Conservation (phyloP, 306 rosid species). For the Rubus parviflorus region DNA sequence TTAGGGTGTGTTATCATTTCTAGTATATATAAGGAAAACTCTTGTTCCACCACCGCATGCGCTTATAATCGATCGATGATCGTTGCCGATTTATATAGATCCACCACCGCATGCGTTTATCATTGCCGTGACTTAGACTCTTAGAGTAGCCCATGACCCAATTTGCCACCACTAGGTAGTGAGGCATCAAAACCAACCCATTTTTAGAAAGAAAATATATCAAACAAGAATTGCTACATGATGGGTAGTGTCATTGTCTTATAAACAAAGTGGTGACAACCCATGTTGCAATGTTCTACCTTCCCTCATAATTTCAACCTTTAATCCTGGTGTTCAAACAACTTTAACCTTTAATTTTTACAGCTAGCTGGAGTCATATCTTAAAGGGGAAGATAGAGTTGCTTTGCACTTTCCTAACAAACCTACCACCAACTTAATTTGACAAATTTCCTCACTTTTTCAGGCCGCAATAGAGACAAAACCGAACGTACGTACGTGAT, state of each 20-base stretch:
- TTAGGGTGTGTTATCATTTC: no score
- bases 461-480: constrained; percentile 1
- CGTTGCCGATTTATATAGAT: no score
- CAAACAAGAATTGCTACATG: neutral
- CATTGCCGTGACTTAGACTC: no score
- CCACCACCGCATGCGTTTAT: neutral
- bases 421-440: neutral
- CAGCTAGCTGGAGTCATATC: neutral
- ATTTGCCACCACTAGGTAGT: neutral
- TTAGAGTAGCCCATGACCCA: neutral
- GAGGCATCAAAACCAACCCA: constrained; percentile 1
- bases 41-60: no score
- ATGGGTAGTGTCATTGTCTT: neutral
- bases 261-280: neutral
- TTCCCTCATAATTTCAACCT: neutral
- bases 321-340: neutral
- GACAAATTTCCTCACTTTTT: neutral
- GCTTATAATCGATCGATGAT: no score
- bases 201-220: neutral
- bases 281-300: neutral
- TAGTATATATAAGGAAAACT: no score
- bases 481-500: neutral
- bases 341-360: neutral
- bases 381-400: neutral
- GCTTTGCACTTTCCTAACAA: neutral